Base-by-base conservation (phyloP, 306 rosid species). In the Castanospermum australe region DNA sequence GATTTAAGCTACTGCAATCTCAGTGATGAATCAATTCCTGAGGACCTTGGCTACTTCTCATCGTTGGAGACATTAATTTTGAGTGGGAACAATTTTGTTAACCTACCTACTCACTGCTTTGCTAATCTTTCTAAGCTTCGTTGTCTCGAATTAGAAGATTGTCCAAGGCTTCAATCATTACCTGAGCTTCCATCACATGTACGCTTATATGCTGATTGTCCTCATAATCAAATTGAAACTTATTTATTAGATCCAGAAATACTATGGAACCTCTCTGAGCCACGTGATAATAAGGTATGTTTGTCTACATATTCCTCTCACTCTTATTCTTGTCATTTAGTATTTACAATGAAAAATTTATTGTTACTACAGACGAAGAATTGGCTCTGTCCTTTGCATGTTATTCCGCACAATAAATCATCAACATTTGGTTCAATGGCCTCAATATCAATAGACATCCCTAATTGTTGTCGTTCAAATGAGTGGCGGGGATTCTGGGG, bases 1-100 rank as follows among this genome's bases (percentile, higher is more conserved):
- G 75, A 77, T 63, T 55, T 82, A 15, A 54, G 82, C 47, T 8
- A 64, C 20, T 77, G 82, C 55, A 33, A 63, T 63, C 64, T 82
- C 48, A 9, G 8, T 35, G 51, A 62, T 15, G 30, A 28, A 42
- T 66, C 39, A 7, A 18, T 77, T 59, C 75, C 71, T 0, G 3
- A 28, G 10, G 65, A 71, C 44, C 66, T 82, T 2, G 6, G 20
- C n/a, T 12, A 38, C 48, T 42, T 82, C 71, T 63, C 79, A 2
- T 82, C 56, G 0, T 33, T 82, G 56, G 45, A 64, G 39, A 70
- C 5, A 10, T 35, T 77, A 13, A 52, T 32, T 13, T 41, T 77
- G 28, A 77, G 82, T 39, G 73, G 69, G 36, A 82, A 82, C n/a
- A n/a, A 47, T 15, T 15, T 15, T 52, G 60, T 67, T 15, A 7